phyloP scores from a whole-genome alignment of 768 basidiomycete species.

The Mycena leptocephala region DNA sequence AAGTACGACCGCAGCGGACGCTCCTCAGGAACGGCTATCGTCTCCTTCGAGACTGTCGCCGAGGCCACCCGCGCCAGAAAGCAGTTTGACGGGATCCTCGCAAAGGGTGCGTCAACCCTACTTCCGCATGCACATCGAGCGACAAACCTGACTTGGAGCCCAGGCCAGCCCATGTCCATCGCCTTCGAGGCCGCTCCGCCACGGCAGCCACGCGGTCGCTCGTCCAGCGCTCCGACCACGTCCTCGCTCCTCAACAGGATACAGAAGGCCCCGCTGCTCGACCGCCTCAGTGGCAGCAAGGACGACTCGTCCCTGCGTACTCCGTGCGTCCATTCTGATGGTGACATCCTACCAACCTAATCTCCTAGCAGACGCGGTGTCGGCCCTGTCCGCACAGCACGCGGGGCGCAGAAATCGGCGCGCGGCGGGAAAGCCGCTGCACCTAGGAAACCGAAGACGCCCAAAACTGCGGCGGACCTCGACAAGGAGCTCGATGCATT shows the following conservation, averaged over 20 bases:
- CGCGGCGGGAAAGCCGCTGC: slow-evolving; percentile 50
- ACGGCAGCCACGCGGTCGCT: slow-evolving; percentile 61
- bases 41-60: slow-evolving; percentile 83
- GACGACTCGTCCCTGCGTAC: slow-evolving; percentile 59
- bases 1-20: slow-evolving; percentile 98
- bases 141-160: slow-evolving; percentile 19
- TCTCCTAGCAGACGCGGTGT: slow-evolving; percentile 50
- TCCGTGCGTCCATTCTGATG: slow-evolving; percentile 51
- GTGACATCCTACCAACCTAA: not conserved
- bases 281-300: slow-evolving; percentile 66
- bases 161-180: slow-evolving; percentile 88
- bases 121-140: slow-evolving; percentile 15
- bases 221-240: slow-evolving; percentile 67
- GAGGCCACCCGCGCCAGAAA: slow-evolving; percentile 91
- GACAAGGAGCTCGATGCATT: slow-evolving; percentile 93
- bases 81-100: slow-evolving; percentile 88
- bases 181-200: slow-evolving; percentile 69
- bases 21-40: slow-evolving; percentile 86
- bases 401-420: slow-evolving; percentile 36
- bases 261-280: slow-evolving; percentile 79
- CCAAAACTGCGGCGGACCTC: slow-evolving; percentile 86
- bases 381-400: slow-evolving; percentile 68
- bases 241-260: slow-evolving; percentile 82
- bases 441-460: slow-evolving; percentile 59
- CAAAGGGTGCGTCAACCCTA: slow-evolving; percentile 75